phyloP scores from a whole-genome alignment of 73 alveolate genomes.

The Symbiodinium natans region DNA sequence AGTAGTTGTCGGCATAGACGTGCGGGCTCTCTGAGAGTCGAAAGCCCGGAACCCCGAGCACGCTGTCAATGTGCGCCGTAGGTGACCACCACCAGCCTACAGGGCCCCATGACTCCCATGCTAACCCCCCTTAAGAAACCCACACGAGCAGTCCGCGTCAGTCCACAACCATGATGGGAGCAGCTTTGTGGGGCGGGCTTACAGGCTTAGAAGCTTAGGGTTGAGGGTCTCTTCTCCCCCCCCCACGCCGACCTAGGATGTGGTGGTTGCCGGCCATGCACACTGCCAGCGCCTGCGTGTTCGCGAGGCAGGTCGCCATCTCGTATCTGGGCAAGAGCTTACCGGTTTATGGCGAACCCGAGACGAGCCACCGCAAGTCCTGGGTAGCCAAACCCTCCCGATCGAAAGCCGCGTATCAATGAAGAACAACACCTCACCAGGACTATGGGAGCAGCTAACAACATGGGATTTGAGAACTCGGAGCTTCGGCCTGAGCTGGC shows the following conservation, averaged over 20 bases:
- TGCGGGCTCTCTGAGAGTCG: slow-evolving; percentile 43
- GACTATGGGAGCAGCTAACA: too few relatives aligned
- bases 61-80: slow-evolving; percentile 48
- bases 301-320: background rate
- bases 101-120: background rate
- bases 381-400: background rate
- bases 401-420: background rate
- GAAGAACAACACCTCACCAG: background rate
- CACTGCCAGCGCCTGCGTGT: slow-evolving; percentile 25
- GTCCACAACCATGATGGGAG: background rate
- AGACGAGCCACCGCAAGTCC: background rate
- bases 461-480: too few relatives aligned
- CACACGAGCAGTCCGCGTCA: background rate
- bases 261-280: slow-evolving; percentile 49
- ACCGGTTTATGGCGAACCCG: background rate
- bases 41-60: slow-evolving; percentile 38
- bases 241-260: background rate
- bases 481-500: slow-evolving; percentile 83
- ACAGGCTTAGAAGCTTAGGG: too few relatives aligned
- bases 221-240: too few relatives aligned
- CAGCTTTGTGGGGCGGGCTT: too few relatives aligned
- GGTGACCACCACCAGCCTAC: slow-evolving; percentile 89
- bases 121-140: background rate
- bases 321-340: background rate
- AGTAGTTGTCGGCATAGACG: slow-evolving; percentile 53